phyloP scores from a whole-genome alignment of 1,139 yeast genomes.

The Candida sp. region DNA sequence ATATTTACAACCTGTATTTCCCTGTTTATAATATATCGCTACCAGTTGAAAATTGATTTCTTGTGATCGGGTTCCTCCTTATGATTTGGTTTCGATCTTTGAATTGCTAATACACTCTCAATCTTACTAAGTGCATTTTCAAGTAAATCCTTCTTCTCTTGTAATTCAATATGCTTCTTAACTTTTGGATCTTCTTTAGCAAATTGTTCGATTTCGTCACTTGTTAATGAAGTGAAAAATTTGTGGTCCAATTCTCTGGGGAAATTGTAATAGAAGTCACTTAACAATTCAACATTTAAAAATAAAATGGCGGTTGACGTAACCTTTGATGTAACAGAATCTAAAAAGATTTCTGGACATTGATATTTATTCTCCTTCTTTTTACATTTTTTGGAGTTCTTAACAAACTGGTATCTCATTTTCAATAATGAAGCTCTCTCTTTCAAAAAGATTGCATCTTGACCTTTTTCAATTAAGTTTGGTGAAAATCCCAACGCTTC shows the following conservation, averaged over 20 bases:
- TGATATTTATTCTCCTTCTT: constrained; percentile 77
- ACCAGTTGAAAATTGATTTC: constrained; percentile 13
- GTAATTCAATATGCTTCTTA: constrained; percentile 86
- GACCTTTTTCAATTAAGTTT: constrained; percentile 69
- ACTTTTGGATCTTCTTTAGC: constrained; percentile 96
- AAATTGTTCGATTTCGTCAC: constrained; percentile 80
- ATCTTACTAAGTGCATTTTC: constrained; percentile 83
- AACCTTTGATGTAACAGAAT: constrained; percentile 87
- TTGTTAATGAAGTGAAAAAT: constrained; percentile 58
- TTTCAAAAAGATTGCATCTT: constrained; percentile 77
- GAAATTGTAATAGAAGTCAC: constrained; percentile 94
- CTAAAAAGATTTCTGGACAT: constrained; percentile 93
- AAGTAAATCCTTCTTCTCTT: constrained; percentile 85
- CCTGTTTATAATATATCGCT: not conserved
- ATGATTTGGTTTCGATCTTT: constrained; percentile 30
- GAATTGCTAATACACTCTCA: constrained; percentile 81
- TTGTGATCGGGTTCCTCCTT: constrained; percentile 7
- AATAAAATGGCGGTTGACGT: constrained; percentile 92
- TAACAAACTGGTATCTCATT: constrained; percentile 74
- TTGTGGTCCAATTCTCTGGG: constrained; percentile 88
- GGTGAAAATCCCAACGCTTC: constrained; percentile 80
- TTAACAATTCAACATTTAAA: constrained; percentile 86
- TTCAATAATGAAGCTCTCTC: constrained; percentile 72
- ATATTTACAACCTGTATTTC: constrained; percentile 2
- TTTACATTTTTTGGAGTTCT: constrained; percentile 69